Evolutionary conservation across 2,329 filamentous ascomycete species (phyloP), one percentile per base, ranked within the genome.

Genomic region (Talaromyces sp.): DNA sequence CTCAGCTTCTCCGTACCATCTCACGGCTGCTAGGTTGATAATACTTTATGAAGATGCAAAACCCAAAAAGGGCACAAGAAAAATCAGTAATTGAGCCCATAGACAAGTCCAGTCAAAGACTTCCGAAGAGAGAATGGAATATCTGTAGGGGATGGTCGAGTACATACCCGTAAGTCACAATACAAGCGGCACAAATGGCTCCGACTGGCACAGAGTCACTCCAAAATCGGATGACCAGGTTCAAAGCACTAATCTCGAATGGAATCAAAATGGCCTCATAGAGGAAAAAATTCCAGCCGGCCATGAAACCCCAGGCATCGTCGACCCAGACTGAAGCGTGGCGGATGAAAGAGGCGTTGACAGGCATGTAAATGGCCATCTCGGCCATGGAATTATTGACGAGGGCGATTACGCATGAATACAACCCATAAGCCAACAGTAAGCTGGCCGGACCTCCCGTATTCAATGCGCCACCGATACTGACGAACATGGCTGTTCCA

Each of bases 321-420:
- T 95, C 90, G 72, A 88, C 90, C 80, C 92, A 95, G 57, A 91
- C 85, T 65, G 87, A 85, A 27, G 91, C 90, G 73, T 94, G 94
- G 72, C 90, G 90, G 67, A 90, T 90, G 78, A 95, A 96, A 70
- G 91, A 91, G 73, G 89, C 87, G 63, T 87, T 86, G 71, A 93
- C 83, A 61, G 91, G 91, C 45, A 95, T 78, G 90, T 90, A 95
- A 62, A 91, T 86, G 9, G 91, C 90, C 90, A 95, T 95, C 77
- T 94, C 91, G 68, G 91, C 91, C 6, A 95, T 65, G 60, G 72
- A 77, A 70, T 78, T 78, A 68, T 77, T 78, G 41, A 78, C 72
- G 65, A 78, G 69, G 39, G 70, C 75, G 31, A 79, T 67, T 22
- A 78, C 70, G 31, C 70, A 72, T 60, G 70, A 72, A 59, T 77